Percentiles rank a stretch among this genome's conserved stretches.
These are phyloP conservation scores for Solanum corneliomulleri DNA, from an alignment of 257 asterid genomes.

Conservation along the genomic window DNA sequence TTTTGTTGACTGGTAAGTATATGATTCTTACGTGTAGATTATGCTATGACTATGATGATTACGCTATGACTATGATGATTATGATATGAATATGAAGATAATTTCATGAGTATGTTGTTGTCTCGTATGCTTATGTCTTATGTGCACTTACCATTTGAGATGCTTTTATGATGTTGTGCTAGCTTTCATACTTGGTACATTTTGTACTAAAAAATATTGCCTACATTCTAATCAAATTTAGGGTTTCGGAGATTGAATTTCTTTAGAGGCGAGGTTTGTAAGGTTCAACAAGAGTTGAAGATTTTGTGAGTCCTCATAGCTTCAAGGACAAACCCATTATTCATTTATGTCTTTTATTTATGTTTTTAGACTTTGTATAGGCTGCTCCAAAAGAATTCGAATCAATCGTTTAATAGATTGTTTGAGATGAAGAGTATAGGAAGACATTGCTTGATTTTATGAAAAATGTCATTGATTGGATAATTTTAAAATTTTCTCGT, in stretches of 20 bases:
- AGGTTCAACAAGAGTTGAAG: background rate
- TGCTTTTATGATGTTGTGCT: background rate
- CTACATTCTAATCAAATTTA: background rate
- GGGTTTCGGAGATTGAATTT: background rate
- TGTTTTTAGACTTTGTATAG: background rate
- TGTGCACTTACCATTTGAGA: background rate
- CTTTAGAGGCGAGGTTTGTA: background rate
- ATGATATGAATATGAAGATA: background rate
- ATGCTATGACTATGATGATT: background rate
- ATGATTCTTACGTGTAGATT: too few species aligned
- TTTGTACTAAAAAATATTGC: background rate
- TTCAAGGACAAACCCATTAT: background rate
- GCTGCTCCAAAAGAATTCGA: too few species aligned
- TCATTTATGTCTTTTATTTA: too few species aligned
- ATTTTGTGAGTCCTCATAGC: background rate
- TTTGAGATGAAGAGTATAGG: background rate
- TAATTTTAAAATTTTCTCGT: background rate
- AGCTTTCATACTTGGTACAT: background rate
- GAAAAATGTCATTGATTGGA: background rate
- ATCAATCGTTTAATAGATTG: background rate
- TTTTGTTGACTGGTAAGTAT: too few species aligned
- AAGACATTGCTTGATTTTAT: background rate
- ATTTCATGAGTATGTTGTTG: too few species aligned
- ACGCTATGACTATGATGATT: background rate
- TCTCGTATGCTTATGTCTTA: background rate